Evolutionary conservation across 257 asterid species (phyloP), one percentile per base, ranked within the genome.

Genomic region (Fraxinus anomala): DNA sequence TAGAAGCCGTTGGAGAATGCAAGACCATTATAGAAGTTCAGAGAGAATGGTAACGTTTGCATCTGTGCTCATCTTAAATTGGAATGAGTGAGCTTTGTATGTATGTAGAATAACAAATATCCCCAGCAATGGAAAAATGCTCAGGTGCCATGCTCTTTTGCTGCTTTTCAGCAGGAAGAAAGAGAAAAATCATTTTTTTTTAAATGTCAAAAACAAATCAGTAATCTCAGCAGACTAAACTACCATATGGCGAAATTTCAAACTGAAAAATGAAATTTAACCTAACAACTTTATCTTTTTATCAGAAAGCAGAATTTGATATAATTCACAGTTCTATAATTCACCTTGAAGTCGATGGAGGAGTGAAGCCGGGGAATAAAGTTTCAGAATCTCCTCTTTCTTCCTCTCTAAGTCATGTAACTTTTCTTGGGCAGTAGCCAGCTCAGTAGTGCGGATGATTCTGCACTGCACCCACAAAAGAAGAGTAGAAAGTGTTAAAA

Each of bases 401-500:
- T 88, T 87, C 87, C 88, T 87, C 74, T 89, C 97, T 42, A 96
- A 82, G 59, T 96, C 98, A 87, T 87, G 91, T 80, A 90, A 75
- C 59, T 86, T 96, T 85, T 96, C 97, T 84, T 87, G 96, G 76
- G 99, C 97, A 83, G 96, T 83, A 81, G 98, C 99, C 80, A 96
- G 85, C 85, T 93, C 99, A 36, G 97, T 83, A 14, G 98, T 96
- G 66, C 97, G 92, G 76, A 96, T 96, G 72, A 96, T 90, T 83
- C 92, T 88, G 80, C 99, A 96, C 99, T 96, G 92, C 73, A 84
- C 49, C 74, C 90, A 76, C 72, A 83, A 76, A 75, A 73, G 8
- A 61, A 75, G 65, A n/a, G 76, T 19, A 67, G 42, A 72, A 17
- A 54, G 24, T 54, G 30, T 26, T 9, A 47, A 33, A 74, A 73